These are phyloP conservation scores for Phytophthora gonapodyides DNA, from an alignment of 352 stramenopile genomes.

Conservation along the genomic window DNA sequence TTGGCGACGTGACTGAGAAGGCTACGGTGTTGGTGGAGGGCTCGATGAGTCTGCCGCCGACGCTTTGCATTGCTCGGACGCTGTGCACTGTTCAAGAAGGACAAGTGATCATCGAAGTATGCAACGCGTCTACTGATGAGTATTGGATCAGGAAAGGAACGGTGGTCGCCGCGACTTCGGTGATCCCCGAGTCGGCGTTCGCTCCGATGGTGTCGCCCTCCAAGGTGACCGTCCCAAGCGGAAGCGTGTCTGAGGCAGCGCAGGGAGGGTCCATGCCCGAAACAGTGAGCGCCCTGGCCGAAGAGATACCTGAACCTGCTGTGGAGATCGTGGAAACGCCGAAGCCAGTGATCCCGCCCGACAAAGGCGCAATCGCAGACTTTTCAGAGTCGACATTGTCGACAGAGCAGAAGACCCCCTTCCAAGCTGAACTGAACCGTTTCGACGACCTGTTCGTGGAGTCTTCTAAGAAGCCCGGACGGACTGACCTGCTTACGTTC, in stretches of 20 bases:
- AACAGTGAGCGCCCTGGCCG: too few relatives aligned
- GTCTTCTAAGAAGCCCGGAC: too few relatives aligned
- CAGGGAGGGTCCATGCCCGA: too few relatives aligned
- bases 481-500: too few relatives aligned
- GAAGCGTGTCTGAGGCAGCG: too few relatives aligned
- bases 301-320: too few relatives aligned
- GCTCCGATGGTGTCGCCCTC: too few relatives aligned
- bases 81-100: slow-evolving; percentile 1
- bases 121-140: slow-evolving; percentile 10
- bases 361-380: slow-evolving; percentile 3
- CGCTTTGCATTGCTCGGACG: not conserved
- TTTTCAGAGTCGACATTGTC: slow-evolving; percentile 1
- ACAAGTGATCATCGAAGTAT: slow-evolving; percentile 1
- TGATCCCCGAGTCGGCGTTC: slow-evolving; percentile 1
- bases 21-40: slow-evolving; percentile 10
- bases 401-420: not conserved
- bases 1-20: not conserved
- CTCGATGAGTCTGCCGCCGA: not conserved
- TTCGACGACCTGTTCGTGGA: not conserved
- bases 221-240: too few relatives aligned
- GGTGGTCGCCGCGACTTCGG: not conserved
- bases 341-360: not conserved
- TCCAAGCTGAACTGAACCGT: not conserved
- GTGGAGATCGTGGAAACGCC: too few relatives aligned
- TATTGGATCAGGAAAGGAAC: slow-evolving; percentile 1